Conservation (phyloP, 2,329 filamentous ascomycete genomes). For the Ciborinia camelliae region DNA sequence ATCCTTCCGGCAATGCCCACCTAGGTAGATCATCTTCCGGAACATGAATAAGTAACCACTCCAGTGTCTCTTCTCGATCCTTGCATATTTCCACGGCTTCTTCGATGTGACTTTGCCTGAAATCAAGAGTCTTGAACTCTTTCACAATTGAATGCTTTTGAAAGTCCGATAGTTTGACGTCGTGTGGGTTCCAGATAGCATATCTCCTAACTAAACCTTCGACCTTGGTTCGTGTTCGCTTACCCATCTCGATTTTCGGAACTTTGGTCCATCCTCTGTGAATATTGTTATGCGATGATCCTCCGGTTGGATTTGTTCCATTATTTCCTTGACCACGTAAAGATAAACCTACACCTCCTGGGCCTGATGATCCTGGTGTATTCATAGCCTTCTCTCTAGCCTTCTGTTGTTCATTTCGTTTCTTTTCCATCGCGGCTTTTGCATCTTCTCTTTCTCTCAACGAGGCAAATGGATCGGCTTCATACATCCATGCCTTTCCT, state of each 20-base stretch:
- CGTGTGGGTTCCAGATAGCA: constrained; percentile 83
- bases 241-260: constrained; percentile 91
- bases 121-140: constrained; percentile 75
- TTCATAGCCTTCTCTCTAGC: constrained; percentile 65
- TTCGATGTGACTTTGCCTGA: constrained; percentile 83
- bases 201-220: constrained; percentile 75
- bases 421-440: constrained; percentile 73
- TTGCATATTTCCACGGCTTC: constrained; percentile 87
- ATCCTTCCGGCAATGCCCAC: constrained; percentile 89
- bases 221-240: constrained; percentile 71
- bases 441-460: constrained; percentile 76
- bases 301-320: constrained; percentile 33
- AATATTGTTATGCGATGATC: constrained; percentile 39
- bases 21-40: constrained; percentile 93
- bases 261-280: constrained; percentile 76
- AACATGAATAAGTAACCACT: constrained; percentile 95
- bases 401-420: constrained; percentile 67
- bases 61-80: constrained; percentile 85
- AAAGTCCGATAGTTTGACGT: constrained; percentile 57
- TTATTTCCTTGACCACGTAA: constrained; percentile 46
- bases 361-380: constrained; percentile 50
- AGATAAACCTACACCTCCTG: constrained; percentile 46
- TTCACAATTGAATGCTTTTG: constrained; percentile 61
- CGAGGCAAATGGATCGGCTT: constrained; percentile 87
- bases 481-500: constrained; percentile 86